Conservation (phyloP, 352 stramenopile species). For the Globisporangium emineosum region DNA sequence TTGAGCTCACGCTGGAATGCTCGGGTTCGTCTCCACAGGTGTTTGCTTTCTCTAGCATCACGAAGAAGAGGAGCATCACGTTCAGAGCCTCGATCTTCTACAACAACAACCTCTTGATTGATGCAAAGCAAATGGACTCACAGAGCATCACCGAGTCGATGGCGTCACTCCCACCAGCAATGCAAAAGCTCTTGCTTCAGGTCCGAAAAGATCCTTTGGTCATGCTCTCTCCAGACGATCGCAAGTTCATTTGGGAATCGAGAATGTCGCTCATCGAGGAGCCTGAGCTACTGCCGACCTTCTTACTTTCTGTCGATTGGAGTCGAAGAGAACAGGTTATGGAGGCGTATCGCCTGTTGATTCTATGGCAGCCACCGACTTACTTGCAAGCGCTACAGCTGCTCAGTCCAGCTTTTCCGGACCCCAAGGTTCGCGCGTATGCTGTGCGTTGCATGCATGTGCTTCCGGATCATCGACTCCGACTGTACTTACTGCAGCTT, state of each 20-base stretch:
- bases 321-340: conserved; percentile 68
- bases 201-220: conserved; percentile 67
- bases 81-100: conserved; percentile 76
- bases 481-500: conserved; percentile 85
- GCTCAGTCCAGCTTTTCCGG: conserved; percentile 77
- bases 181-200: conserved; percentile 42
- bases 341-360: conserved; percentile 75
- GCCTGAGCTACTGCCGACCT: conserved; percentile 76
- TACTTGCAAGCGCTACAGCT: conserved; percentile 87
- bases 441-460: conserved; percentile 88
- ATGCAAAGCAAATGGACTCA: conserved; percentile 3
- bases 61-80: conserved; percentile 47
- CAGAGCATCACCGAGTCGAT: conserved; percentile 15
- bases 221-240: conserved; percentile 53
- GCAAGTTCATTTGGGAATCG: conserved; percentile 68
- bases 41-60: conserved; percentile 62
- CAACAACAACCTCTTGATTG: conserved; percentile 18
- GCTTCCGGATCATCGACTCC: conserved; percentile 82
- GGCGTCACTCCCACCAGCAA: conserved; percentile 30
- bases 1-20: conserved; percentile 50
- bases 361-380: conserved; percentile 74
- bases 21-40: conserved; percentile 32
- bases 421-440: conserved; percentile 92
- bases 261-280: conserved; percentile 57
- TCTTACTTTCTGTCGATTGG: conserved; percentile 87